A percentile compares a stretch with the other conserved stretches of the same genome.
Evolutionary conservation across 768 basidiomycete species (phyloP).

Genomic region (Calocybe indica): DNA sequence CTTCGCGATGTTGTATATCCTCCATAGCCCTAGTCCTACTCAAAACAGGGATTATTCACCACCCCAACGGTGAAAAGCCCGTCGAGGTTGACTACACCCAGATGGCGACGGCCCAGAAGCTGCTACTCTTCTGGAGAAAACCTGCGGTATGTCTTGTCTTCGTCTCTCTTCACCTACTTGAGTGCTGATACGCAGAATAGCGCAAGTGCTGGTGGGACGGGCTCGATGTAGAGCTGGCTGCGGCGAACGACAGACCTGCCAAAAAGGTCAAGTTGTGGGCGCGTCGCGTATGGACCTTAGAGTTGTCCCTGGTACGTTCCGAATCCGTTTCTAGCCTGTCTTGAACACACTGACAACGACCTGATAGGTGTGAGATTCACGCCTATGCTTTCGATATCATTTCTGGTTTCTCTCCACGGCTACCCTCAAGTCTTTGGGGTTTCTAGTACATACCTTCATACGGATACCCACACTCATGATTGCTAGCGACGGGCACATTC

Average conservation of each 20-base stretch:
- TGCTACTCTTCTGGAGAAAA: constrained; percentile 97
- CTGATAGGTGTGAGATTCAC: constrained; percentile 14
- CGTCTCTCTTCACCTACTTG: constrained; percentile 1
- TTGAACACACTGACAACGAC: background rate
- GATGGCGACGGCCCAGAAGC: constrained; percentile 97
- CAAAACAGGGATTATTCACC: constrained; percentile 92
- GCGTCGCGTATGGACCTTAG: constrained; percentile 95
- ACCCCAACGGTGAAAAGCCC: constrained; percentile 55
- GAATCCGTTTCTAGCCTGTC: background rate
- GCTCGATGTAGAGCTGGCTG: constrained; percentile 78
- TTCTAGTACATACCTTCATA: constrained; percentile 2
- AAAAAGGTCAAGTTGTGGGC: constrained; percentile 89
- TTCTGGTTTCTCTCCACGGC: background rate
- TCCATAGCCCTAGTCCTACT: constrained; percentile 96
- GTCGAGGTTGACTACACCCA: constrained; percentile 87
- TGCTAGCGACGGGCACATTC: background rate
- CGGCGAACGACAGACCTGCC: constrained; percentile 41
- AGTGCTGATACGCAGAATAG: constrained; percentile 33
- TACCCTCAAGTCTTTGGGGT: background rate
- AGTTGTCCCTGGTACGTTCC: constrained; percentile 78
- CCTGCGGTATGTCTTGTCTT: constrained; percentile 79
- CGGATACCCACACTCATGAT: background rate
- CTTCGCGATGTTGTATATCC: constrained; percentile 94
- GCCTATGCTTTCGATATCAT: background rate
- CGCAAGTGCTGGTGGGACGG: constrained; percentile 99